Percentiles rank a stretch among this genome's conserved stretches.
Conservation (phyloP, 2,329 filamentous ascomycete species). For the Colletotrichum navitas region DNA sequence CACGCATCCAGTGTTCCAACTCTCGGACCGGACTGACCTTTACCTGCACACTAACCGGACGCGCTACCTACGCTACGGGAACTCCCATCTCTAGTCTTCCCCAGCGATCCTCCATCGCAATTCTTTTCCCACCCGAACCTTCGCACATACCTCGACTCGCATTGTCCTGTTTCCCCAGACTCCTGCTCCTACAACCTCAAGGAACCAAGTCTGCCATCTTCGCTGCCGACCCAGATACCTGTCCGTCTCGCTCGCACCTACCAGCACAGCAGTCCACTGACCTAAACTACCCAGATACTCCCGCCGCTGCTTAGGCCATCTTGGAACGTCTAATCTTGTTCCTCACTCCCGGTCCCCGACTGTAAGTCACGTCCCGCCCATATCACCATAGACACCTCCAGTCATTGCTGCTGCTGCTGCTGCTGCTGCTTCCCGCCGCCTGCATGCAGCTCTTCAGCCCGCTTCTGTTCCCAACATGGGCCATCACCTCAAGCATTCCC, state of each 20-base stretch:
- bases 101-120: conserved; percentile 6
- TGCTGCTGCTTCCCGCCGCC: not conserved
- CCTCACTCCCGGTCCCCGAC: not conserved
- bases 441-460: conserved; percentile 15
- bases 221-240: not conserved
- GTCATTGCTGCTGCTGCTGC: conserved; percentile 15
- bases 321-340: conserved; percentile 20
- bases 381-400: conserved; percentile 18
- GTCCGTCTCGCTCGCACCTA: conserved; percentile 1
- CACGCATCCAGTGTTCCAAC: conserved; percentile 8
- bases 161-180: not conserved
- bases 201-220: not conserved
- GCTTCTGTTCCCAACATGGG: conserved; percentile 15
- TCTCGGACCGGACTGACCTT: conserved; percentile 20
- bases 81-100: conserved; percentile 16
- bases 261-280: not conserved
- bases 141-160: conserved; percentile 18
- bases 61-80: conserved; percentile 22
- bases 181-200: conserved; percentile 4
- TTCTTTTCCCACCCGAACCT: conserved; percentile 35
- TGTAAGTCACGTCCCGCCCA: conserved; percentile 30
- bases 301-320: conserved; percentile 31
- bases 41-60: conserved; percentile 10
- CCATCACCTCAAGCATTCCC: conserved; percentile 34
- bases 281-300: conserved; percentile 8